Evolutionary conservation across 2,329 filamentous ascomycete genomes (phyloP), one percentile per base, ranked within the genome.

Genomic region (Phyllosticta capitalensis): DNA sequence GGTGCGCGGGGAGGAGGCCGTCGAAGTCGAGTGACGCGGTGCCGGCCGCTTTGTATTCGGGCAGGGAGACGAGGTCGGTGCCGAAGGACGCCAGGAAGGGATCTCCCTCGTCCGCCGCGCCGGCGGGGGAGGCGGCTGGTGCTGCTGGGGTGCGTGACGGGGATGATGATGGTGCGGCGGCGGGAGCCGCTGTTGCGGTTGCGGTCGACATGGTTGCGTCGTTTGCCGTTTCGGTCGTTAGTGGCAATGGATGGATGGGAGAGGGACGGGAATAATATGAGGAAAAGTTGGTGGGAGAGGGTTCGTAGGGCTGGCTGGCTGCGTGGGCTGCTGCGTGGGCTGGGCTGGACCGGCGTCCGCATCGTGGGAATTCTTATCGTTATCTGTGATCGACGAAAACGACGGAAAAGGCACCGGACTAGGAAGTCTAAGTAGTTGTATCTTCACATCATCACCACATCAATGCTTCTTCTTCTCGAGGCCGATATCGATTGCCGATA

Each of bases 11-110:
- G 33, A 96, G 79, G 56, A 94, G 81, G 48, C 89, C 87, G 63
- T 88, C 86, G 68, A 97, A 94, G 38, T 81, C 78, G 19, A 84
- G 70, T 22, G 68, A 69, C 3, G 77, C 80, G n/a, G 79, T 79
- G 1, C 75, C 75, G 17, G 82, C 78, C 33, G 75, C 57, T 65
- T 83, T 83, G 65, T 77, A 75, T 52, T 75, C 72, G 21, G 79
- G 80, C 12, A 77, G 76, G 1, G 80, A 77, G 22, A 86, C 78
- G 20, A 86, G 73, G 20, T 83, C 81, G 66, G 81, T 78, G 63
- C 78, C 79, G 59, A 85, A 71, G 22, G 64, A 68, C 56, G 76
- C 72, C 6, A 71, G 61, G 26, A 58, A 55, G 52, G 67, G 64
- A 61, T 66, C 67, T 50, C 51, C 58, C 17, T 55, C 38, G n/a